phyloP scores from a whole-genome alignment of 2,329 filamentous ascomycete species.

The Chrysosporium keratinophilum region DNA sequence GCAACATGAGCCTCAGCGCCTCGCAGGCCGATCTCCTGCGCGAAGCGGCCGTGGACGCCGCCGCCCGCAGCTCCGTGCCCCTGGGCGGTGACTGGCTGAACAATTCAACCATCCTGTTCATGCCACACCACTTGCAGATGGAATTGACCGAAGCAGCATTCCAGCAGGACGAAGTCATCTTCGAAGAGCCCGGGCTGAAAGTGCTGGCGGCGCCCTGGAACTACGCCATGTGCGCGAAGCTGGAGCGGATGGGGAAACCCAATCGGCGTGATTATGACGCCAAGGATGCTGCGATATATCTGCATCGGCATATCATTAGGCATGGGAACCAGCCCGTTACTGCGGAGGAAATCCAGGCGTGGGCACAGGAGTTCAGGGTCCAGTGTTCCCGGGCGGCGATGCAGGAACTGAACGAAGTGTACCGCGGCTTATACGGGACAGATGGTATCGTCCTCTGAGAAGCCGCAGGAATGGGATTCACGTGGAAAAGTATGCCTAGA shows the following conservation, averaged over 20 bases:
- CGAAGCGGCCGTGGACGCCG: constrained; percentile 2
- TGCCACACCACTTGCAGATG: background rate
- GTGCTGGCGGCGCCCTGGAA: constrained; percentile 9
- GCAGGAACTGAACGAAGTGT: background rate
- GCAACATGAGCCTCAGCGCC: background rate
- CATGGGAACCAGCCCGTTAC: background rate
- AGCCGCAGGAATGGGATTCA: background rate
- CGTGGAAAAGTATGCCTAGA: background rate
- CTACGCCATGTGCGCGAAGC: constrained; percentile 3
- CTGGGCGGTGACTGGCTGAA: constrained; percentile 14
- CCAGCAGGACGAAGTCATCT: constrained; percentile 1
- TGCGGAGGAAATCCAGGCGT: background rate
- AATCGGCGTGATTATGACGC: background rate
- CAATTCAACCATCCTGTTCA: constrained; percentile 5
- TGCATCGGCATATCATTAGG: background rate
- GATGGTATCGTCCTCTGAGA: background rate
- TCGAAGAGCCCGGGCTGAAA: background rate
- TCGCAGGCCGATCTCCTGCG: background rate
- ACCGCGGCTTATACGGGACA: background rate
- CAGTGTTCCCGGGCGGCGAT: background rate
- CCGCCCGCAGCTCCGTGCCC: background rate
- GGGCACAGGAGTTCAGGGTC: background rate
- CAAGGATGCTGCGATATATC: background rate
- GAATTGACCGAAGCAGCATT: constrained; percentile 2
- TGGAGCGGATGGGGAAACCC: constrained; percentile 1